Conservation (phyloP, 495 filamentous ascomycete species). For the Xylaria sp. region DNA sequence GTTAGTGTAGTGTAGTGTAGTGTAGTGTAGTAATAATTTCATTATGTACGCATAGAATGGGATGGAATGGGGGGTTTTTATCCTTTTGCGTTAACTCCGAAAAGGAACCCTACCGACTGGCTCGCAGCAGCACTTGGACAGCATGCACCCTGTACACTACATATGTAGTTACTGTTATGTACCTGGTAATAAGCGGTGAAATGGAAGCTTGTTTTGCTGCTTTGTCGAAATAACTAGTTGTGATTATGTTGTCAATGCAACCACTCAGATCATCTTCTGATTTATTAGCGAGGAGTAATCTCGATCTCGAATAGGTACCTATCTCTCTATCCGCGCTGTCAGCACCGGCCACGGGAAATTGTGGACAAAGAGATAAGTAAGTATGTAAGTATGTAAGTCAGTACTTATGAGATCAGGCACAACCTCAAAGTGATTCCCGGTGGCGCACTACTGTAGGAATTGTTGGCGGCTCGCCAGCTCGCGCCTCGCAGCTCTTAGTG, state of each 20-base stretch:
- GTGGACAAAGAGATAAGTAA: constrained; percentile 2
- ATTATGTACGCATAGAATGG: background rate
- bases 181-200: constrained; percentile 10
- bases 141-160: background rate
- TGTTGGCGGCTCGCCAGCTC: constrained; percentile 14
- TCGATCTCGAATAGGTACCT: background rate
- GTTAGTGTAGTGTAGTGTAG: too few relatives aligned
- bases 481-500: background rate
- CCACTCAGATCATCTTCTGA: background rate
- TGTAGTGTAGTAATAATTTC: constrained; percentile 7
- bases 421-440: background rate
- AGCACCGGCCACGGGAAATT: background rate
- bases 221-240: background rate
- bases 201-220: background rate
- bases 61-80: background rate
- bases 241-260: constrained; percentile 3
- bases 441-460: background rate
- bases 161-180: background rate
- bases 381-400: too few relatives aligned
- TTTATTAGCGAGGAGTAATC: background rate
- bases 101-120: constrained; percentile 3
- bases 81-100: background rate
- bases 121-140: background rate
- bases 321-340: background rate
- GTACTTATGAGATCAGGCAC: background rate